Evolutionary conservation across 2,329 filamentous ascomycete species (phyloP).

Genomic region (Diaporthe sp.): DNA sequence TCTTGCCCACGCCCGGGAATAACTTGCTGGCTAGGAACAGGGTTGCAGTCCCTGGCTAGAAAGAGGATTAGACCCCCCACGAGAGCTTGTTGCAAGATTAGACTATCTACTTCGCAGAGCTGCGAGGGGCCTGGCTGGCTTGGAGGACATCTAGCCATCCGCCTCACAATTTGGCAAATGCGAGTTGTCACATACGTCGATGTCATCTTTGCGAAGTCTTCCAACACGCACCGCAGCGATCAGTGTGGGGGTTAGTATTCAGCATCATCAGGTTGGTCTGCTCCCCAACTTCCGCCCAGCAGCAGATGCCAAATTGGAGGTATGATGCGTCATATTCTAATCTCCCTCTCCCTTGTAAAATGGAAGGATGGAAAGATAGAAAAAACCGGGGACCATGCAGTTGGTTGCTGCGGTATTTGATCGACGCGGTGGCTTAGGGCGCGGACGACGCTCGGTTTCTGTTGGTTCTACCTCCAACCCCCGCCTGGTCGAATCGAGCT

Average conservation of each 20-base stretch:
- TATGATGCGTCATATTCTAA: not conserved
- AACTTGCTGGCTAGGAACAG: not conserved
- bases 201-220: not conserved
- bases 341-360: not conserved
- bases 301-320: not conserved
- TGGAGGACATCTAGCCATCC: not conserved
- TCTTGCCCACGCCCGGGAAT: not conserved
- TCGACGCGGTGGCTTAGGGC: not conserved
- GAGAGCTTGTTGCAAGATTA: not conserved
- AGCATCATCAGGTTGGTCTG: not conserved
- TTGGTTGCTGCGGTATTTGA: not conserved
- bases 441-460: not conserved
- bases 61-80: not conserved
- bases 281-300: too few relatives aligned
- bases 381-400: constrained; percentile 3
- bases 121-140: not conserved
- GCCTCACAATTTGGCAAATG: not conserved
- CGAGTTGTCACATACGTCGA: not conserved
- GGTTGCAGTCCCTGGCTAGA: not conserved
- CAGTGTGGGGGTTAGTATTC: not conserved
- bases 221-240: not conserved
- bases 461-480: not conserved
- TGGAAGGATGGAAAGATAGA: not conserved
- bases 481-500: not conserved
- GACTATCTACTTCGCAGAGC: not conserved